Evolutionary conservation across 306 rosid genomes (phyloP).

Genomic region (Malus asiatica): DNA sequence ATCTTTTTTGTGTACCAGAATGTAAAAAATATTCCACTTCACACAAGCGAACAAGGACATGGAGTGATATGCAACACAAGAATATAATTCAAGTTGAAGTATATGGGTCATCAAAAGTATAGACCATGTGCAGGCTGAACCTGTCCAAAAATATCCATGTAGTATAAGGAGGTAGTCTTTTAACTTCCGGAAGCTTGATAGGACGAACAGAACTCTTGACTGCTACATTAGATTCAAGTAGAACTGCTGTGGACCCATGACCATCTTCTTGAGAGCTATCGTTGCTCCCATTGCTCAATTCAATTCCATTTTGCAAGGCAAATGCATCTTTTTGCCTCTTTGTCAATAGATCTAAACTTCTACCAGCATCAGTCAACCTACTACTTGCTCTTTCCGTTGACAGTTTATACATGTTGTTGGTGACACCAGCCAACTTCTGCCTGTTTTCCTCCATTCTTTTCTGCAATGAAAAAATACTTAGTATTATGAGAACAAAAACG

Average conservation of each 20-base stretch:
- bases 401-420: slow-evolving; percentile 44
- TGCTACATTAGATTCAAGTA: slow-evolving; percentile 85
- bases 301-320: slow-evolving; percentile 74
- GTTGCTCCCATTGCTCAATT: slow-evolving; percentile 46
- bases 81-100: not conserved
- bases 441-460: slow-evolving; percentile 74
- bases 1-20: not conserved
- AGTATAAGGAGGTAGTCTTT: slow-evolving; percentile 89
- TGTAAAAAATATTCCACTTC: not conserved
- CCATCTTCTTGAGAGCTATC: slow-evolving; percentile 65
- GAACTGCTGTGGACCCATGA: slow-evolving; percentile 85
- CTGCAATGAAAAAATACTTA: slow-evolving; percentile 33
- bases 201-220: slow-evolving; percentile 93
- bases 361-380: slow-evolving; percentile 21
- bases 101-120: not conserved
- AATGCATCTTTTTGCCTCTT: slow-evolving; percentile 83
- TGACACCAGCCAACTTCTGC: slow-evolving; percentile 55
- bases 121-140: slow-evolving; percentile 22
- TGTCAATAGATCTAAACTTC: slow-evolving; percentile 52
- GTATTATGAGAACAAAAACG: not conserved
- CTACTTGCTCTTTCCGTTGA: slow-evolving; percentile 51
- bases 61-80: not conserved
- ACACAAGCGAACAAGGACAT: not conserved
- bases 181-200: slow-evolving; percentile 70
- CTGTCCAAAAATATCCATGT: slow-evolving; percentile 98